Conservation (phyloP, 208 protist species). For the Angomonas ambiguus region DNA sequence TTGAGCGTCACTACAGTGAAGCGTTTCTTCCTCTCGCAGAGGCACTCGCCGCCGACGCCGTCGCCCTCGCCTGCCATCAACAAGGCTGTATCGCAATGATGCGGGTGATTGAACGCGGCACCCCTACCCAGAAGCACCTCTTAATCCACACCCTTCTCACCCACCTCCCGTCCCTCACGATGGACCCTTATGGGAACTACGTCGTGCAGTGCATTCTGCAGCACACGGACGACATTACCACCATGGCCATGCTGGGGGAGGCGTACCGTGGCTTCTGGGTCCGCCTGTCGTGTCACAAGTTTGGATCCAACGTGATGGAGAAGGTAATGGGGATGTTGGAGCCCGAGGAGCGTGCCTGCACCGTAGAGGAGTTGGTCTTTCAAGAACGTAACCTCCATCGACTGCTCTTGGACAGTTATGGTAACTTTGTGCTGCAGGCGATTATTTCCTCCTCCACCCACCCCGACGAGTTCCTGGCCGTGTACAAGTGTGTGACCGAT, state of each 20-base stretch:
- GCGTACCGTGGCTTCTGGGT: constrained; percentile 62
- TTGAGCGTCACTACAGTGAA: constrained; percentile 53
- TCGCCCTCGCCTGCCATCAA: constrained; percentile 48
- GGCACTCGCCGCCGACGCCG: constrained; percentile 39
- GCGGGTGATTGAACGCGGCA: constrained; percentile 57
- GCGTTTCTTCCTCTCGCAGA: constrained; percentile 52
- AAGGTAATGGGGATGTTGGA: constrained; percentile 57
- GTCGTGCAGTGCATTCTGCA: constrained; percentile 83
- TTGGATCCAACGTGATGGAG: constrained; percentile 88
- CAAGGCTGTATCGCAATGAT: constrained; percentile 85
- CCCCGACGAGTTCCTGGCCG: constrained; percentile 35
- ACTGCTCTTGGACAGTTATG: constrained; percentile 75
- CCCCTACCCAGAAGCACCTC: constrained; percentile 38
- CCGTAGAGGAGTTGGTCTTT: constrained; percentile 70
- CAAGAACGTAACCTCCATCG: constrained; percentile 42
- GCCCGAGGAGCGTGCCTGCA: constrained; percentile 21
- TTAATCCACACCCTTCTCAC: constrained; percentile 58
- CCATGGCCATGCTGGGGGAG: constrained; percentile 28
- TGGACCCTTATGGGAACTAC: constrained; percentile 86
- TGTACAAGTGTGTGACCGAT: constrained; percentile 37
- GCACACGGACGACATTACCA: constrained; percentile 43
- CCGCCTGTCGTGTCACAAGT: constrained; percentile 78
- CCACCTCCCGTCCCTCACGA: constrained; percentile 47
- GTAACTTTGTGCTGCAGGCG: constrained; percentile 86
- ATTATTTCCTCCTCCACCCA: constrained; percentile 59